Evolutionary conservation across 345 rosid species (phyloP).

Genomic region (Hevea brasiliensis): DNA sequence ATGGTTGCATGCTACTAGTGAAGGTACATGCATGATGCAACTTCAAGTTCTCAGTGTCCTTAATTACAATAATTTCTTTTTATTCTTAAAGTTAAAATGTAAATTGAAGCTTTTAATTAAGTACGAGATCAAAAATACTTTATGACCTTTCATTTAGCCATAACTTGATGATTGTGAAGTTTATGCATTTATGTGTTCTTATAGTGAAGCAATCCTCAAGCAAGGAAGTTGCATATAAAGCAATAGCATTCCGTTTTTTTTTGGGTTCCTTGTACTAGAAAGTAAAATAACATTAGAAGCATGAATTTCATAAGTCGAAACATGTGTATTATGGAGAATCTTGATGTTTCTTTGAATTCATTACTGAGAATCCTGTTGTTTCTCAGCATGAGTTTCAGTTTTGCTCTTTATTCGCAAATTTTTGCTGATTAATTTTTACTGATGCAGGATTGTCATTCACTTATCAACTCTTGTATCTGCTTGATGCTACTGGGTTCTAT

Average conservation of each 20-base stretch:
- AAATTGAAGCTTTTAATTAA: constrained; percentile 1
- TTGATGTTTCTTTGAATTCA: not conserved
- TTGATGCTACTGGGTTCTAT: constrained; percentile 97
- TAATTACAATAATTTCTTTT: not conserved
- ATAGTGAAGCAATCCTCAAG: not conserved
- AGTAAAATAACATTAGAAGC: not conserved
- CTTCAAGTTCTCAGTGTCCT: constrained; percentile 17
- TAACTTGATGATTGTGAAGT: not conserved
- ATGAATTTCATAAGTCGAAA: not conserved
- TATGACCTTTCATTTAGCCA: not conserved
- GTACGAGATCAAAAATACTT: not conserved
- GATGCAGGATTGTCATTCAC: constrained; percentile 86
- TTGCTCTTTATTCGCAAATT: not conserved
- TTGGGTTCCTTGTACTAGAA: not conserved
- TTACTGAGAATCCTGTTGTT: not conserved
- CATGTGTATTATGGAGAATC: not conserved
- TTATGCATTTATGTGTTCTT: not conserved
- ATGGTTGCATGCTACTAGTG: constrained; percentile 88
- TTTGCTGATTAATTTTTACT: not conserved
- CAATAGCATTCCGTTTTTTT: not conserved
- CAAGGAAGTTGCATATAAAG: not conserved
- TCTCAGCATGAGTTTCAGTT: not conserved
- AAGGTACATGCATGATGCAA: constrained; percentile 70
- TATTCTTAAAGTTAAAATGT: constrained; percentile 5
- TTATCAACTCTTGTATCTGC: constrained; percentile 84